Evolutionary conservation across 2,329 filamentous ascomycete genomes (phyloP).

Genomic region (Pyrenochaeta sp.): DNA sequence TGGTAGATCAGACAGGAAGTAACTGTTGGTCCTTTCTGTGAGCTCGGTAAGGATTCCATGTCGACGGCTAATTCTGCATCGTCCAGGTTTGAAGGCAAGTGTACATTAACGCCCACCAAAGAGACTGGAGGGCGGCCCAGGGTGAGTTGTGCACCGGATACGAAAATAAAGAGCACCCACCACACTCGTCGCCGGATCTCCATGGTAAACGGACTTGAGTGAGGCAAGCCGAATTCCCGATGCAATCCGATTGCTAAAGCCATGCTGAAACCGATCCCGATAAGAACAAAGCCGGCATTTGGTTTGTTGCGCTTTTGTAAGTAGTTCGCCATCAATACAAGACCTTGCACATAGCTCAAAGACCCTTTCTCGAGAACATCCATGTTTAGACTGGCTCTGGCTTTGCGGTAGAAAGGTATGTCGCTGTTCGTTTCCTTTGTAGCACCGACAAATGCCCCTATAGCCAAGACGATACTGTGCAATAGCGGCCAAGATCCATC

Average conservation of each 20-base stretch:
- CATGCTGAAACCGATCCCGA: slow-evolving; percentile 58
- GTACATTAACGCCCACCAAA: slow-evolving; percentile 6
- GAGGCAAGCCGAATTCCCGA: slow-evolving; percentile 58
- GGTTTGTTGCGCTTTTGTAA: slow-evolving; percentile 60
- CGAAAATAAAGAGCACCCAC: slow-evolving; percentile 54
- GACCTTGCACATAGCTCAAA: slow-evolving; percentile 57
- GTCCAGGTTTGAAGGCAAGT: slow-evolving; percentile 2
- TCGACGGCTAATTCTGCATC: slow-evolving; percentile 5
- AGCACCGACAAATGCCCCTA: slow-evolving; percentile 55
- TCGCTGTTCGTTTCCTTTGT: slow-evolving; percentile 53
- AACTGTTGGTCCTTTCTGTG: slow-evolving; percentile 3
- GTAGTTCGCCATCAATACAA: slow-evolving; percentile 58
- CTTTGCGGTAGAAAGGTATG: slow-evolving; percentile 56
- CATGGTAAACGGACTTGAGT: slow-evolving; percentile 51
- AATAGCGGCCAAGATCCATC: slow-evolving; percentile 52
- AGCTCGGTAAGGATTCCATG: slow-evolving; percentile 1
- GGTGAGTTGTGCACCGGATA: slow-evolving; percentile 59
- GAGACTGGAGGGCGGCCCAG: slow-evolving; percentile 55
- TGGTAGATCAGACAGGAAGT: slow-evolving; percentile 6
- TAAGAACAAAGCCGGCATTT: slow-evolving; percentile 59
- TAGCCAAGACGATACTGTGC: slow-evolving; percentile 53
- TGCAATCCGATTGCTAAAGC: slow-evolving; percentile 60
- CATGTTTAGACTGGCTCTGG: slow-evolving; percentile 55
- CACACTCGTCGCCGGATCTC: slow-evolving; percentile 46
- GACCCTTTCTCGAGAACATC: slow-evolving; percentile 59